Evolutionary conservation across 306 rosid genomes (phyloP), one percentile per base, ranked within the genome.

Genomic region (Fragaria vesca): DNA sequence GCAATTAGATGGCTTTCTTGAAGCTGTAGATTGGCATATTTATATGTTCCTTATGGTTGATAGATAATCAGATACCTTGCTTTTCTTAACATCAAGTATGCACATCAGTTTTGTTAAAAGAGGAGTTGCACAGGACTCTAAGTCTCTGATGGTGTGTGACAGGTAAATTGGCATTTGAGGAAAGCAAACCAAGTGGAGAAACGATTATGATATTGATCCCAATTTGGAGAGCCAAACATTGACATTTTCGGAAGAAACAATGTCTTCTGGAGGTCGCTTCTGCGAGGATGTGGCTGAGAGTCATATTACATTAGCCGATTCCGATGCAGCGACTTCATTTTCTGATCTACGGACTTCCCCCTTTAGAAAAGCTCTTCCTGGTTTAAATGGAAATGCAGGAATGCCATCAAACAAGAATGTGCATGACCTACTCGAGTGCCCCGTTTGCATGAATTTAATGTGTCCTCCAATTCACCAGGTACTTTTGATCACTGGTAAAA

Each of bases 401-500:
- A 48, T 66, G 30, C 66, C 85, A 30, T 73, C 87, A 68, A 73
- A 69, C 16, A 72, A 71, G 52, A 84, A 85, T 66, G 87, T 87
- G 61, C 84, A 83, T 32, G 89, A 85, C 73, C 81, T 87, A n/a
- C 91, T 87, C 5, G 87, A 87, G 81, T 87, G 91, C 67, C 88
- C 89, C 12, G 89, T 87, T 81, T 87, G 91, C 82, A 83, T 87
- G 89, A 81, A 78, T 83, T 71, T 87, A 69, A 87, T 85, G 91
- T 77, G 82, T 66, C 89, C 89, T 80, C 87, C 91, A 61, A 87
- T 87, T 78, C 80, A 85, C 77, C 91, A 87, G 91, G 91, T 87
- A 85, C 30, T 30, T 43, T 45, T 75, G 28, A 20, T 61, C 21
- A 28, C 21, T 28, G 69, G 16, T 74, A 12, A 18, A 54, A 73